Evolutionary conservation across 805 yeast species (phyloP).

Genomic region (Kodamaea kakaduensis): DNA sequence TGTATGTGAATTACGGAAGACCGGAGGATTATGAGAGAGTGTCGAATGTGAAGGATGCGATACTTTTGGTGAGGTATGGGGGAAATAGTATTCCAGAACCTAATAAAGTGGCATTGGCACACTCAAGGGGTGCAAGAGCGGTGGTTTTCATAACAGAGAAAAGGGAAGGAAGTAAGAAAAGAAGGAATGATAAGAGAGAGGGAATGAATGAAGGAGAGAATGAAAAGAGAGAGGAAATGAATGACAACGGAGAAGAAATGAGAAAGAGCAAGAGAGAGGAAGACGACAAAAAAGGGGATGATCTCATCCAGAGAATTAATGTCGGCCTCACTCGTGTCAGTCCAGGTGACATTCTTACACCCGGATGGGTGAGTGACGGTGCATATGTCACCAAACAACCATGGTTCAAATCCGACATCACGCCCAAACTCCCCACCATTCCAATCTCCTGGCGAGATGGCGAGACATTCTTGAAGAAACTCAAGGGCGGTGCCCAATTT

Average conservation of each 20-base stretch:
- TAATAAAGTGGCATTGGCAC: conserved; percentile 46
- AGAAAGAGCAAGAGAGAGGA: neutral
- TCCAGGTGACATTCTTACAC: conserved; percentile 77
- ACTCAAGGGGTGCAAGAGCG: conserved; percentile 55
- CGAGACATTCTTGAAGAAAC: conserved; percentile 28
- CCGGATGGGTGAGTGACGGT: conserved; percentile 61
- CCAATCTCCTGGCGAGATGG: conserved; percentile 79
- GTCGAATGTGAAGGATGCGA: conserved; percentile 39
- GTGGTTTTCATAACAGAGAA: conserved; percentile 54
- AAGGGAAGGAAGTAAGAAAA: conserved; percentile 4
- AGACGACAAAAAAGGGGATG: conserved; percentile 8
- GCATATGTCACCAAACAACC: conserved; percentile 36
- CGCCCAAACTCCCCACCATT: conserved; percentile 71
- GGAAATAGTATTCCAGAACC: conserved; percentile 32
- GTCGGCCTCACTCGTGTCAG: conserved; percentile 56
- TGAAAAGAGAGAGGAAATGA: neutral
- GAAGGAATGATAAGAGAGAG: conserved; percentile 8
- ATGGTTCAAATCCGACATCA: conserved; percentile 45
- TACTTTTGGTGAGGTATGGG: conserved; percentile 62
- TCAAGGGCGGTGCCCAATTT: conserved; percentile 21
- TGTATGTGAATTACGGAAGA: conserved; percentile 69
- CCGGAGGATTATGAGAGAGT: conserved; percentile 48
- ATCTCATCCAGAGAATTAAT: conserved; percentile 48
- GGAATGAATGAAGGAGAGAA: too few relatives aligned
- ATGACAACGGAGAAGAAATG: conserved; percentile 12